Percentiles rank a stretch among this genome's conserved stretches.
These are phyloP conservation scores for Ustilago esculenta DNA, from an alignment of 1,284 basidiomycete species.

Conservation along the genomic window DNA sequence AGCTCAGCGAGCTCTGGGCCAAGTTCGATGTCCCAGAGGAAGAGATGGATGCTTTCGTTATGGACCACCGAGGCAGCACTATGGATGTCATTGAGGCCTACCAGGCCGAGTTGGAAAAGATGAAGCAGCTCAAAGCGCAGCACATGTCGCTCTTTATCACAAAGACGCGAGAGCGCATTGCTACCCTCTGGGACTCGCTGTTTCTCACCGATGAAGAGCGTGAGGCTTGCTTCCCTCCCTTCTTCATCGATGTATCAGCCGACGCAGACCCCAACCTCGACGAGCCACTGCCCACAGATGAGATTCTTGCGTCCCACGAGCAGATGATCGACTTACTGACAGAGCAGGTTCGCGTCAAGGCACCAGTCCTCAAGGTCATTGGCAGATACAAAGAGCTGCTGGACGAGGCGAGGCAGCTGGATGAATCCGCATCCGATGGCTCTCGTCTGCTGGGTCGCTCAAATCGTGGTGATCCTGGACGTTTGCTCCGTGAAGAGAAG, in stretches of 20 bases:
- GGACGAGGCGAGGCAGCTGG: slow-evolving; percentile 83
- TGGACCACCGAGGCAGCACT: slow-evolving; percentile 75
- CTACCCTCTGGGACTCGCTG: slow-evolving; percentile 82
- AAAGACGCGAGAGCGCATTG: slow-evolving; percentile 83
- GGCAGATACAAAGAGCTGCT: slow-evolving; percentile 92
- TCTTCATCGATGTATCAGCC: slow-evolving; percentile 47
- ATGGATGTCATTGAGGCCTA: slow-evolving; percentile 80
- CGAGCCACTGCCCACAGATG: slow-evolving; percentile 52
- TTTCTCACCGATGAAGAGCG: slow-evolving; percentile 85
- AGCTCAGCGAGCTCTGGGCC: slow-evolving; percentile 64
- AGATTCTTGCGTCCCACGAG: slow-evolving; percentile 83
- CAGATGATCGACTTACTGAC: slow-evolving; percentile 82
- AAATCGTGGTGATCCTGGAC: slow-evolving; percentile 70
- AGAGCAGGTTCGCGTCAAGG: slow-evolving; percentile 81
- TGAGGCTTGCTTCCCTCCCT: slow-evolving; percentile 68
- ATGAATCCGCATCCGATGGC: slow-evolving; percentile 75
- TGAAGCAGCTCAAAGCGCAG: slow-evolving; percentile 86
- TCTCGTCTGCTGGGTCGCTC: slow-evolving; percentile 70
- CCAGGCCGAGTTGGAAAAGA: slow-evolving; percentile 86
- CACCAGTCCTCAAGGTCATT: slow-evolving; percentile 78
- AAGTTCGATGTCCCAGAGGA: slow-evolving; percentile 63
- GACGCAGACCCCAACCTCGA: slow-evolving; percentile 38
- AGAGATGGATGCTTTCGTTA: slow-evolving; percentile 65
- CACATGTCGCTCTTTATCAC: slow-evolving; percentile 86
- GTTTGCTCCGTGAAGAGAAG: slow-evolving; percentile 90